Conservation (phyloP, 2,329 filamentous ascomycete species). For the Cryphonectria nitschkei region DNA sequence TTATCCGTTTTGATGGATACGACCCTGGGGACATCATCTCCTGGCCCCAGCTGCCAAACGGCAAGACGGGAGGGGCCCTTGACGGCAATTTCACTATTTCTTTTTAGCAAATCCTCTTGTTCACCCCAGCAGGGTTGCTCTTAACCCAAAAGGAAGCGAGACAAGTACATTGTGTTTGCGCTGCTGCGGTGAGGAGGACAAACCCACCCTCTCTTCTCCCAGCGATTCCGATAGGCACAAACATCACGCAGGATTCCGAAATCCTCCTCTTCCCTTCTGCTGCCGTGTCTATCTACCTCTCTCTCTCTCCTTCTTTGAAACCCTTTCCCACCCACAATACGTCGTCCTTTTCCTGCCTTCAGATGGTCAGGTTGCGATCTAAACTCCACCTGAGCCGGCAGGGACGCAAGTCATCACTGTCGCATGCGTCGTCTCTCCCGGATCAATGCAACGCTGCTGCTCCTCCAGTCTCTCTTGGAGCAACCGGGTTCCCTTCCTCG, state of each 20-base stretch:
- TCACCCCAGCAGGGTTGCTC: neutral
- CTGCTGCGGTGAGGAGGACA: neutral
- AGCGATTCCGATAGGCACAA: constrained; percentile 8
- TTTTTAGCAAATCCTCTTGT: neutral
- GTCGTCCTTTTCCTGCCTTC: neutral
- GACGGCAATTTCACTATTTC: neutral
- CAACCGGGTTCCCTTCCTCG: constrained; percentile 13
- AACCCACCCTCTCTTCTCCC: neutral
- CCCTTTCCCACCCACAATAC: constrained; percentile 5
- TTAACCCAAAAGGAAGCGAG: neutral
- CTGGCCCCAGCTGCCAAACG: neutral
- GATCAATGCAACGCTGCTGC: constrained; percentile 26
- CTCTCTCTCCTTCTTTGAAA: neutral
- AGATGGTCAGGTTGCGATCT: constrained; percentile 29
- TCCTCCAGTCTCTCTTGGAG: constrained; percentile 7
- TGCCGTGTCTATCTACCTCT: neutral
- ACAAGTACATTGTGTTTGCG: neutral
- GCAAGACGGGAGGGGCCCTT: neutral
- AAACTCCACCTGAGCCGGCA: constrained; percentile 30
- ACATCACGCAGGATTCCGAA: neutral
- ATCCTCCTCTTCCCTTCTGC: neutral
- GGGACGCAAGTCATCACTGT: constrained; percentile 26
- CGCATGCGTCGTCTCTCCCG: constrained; percentile 18
- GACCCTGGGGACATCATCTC: neutral
- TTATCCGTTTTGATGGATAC: constrained; percentile 4